phyloP scores from a whole-genome alignment of 176 grass and related monocot genomes.

The Juncus inflexus region DNA sequence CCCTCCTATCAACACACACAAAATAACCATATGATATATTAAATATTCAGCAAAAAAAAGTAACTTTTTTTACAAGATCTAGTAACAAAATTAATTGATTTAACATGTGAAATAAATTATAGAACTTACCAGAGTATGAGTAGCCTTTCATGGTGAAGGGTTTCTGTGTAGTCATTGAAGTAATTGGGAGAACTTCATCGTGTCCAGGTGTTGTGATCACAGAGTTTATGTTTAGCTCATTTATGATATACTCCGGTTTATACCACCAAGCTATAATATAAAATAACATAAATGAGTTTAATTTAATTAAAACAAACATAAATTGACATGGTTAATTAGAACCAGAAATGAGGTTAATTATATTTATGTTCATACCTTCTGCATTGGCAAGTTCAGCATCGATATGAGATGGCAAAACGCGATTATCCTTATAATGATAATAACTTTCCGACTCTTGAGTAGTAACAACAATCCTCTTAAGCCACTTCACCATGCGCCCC shows the following conservation, averaged over 20 bases:
- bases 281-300: conserved; percentile 2
- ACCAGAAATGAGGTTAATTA: not conserved
- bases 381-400: conserved; percentile 76
- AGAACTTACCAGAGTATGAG: conserved; percentile 63
- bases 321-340: not conserved
- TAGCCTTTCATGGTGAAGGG: conserved; percentile 68
- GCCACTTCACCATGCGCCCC: conserved; percentile 89
- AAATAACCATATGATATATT: not conserved
- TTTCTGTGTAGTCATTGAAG: conserved; percentile 47
- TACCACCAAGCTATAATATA: conserved; percentile 78
- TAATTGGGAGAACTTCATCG: conserved; percentile 68
- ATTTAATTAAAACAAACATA: not conserved
- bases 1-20: conserved; percentile 40
- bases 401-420: conserved; percentile 74
- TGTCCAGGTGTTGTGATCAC: conserved; percentile 73
- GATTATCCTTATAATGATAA: conserved; percentile 86
- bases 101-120: not conserved
- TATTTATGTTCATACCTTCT: conserved; percentile 43
- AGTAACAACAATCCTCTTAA: conserved; percentile 58
- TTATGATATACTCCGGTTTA: conserved; percentile 90
- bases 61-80: too few relatives aligned
- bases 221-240: conserved; percentile 93
- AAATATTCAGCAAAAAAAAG: too few relatives aligned
- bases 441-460: conserved; percentile 64
- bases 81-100: not conserved